Conservation (phyloP, 139 green algal genomes). For the Klebsormidium nitens region DNA sequence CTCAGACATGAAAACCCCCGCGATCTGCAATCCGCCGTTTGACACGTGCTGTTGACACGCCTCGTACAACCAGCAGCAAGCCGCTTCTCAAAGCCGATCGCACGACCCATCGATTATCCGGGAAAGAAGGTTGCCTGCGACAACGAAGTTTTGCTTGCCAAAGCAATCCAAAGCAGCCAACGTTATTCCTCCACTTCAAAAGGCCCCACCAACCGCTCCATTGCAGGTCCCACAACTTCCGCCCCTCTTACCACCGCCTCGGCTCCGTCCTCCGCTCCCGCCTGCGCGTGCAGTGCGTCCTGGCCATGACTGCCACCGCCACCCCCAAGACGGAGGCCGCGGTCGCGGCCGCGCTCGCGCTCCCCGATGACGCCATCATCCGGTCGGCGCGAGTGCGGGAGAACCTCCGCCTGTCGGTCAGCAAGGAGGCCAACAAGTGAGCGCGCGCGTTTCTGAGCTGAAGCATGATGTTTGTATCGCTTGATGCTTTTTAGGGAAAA, state of each 20-base stretch:
- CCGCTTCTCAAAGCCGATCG: not conserved
- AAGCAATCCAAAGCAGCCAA: not conserved
- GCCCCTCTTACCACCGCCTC: conserved; percentile 75
- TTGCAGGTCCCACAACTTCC: conserved; percentile 89
- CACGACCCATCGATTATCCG: not conserved
- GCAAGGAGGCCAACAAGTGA: not conserved
- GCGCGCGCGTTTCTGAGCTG: not conserved
- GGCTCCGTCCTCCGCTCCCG: conserved; percentile 56
- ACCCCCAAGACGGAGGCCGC: conserved; percentile 57
- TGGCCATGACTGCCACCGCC: conserved; percentile 87
- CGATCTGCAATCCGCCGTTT: no score
- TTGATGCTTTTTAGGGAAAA: no score
- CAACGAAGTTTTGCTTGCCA: not conserved
- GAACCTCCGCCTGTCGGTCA: conserved; percentile 73
- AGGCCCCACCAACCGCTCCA: not conserved
- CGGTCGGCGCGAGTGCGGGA: conserved; percentile 52
- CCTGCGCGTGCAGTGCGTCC: conserved; percentile 53
- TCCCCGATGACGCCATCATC: conserved; percentile 47
- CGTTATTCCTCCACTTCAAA: not conserved
- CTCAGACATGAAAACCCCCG: no score
- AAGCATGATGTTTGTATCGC: not conserved
- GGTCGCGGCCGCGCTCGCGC: conserved; percentile 55
- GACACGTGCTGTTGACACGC: not conserved
- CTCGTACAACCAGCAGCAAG: not conserved
- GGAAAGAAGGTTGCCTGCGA: not conserved